A percentile compares a stretch with the other conserved stretches of the same genome.
These are phyloP conservation scores for Boechera retrofracta DNA, from an alignment of 345 rosid genomes.

Conservation along the genomic window DNA sequence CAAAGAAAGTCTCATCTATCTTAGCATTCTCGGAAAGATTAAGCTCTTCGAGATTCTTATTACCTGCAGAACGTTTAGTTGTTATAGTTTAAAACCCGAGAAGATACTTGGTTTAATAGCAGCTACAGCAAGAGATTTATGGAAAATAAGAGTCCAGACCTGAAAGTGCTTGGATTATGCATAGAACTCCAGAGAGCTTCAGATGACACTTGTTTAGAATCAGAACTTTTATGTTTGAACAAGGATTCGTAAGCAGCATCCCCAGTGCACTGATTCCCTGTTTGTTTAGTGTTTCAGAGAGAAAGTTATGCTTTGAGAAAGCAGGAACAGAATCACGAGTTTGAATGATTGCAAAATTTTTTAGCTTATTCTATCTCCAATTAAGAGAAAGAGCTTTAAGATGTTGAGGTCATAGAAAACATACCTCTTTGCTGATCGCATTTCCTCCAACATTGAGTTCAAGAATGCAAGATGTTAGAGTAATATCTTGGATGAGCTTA, in stretches of 20 bases:
- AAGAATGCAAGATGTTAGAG: slow-evolving; percentile 54
- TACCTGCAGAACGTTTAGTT: slow-evolving; percentile 52
- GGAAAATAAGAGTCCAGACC: slow-evolving; percentile 50
- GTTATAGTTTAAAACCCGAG: neutral
- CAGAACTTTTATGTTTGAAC: slow-evolving; percentile 66
- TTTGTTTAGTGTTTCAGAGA: neutral
- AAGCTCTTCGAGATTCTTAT: slow-evolving; percentile 74
- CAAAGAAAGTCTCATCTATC: slow-evolving; percentile 41
- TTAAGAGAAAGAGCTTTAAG: neutral
- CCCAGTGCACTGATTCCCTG: slow-evolving; percentile 73
- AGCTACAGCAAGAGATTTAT: slow-evolving; percentile 14
- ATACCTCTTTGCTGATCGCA: slow-evolving; percentile 70
- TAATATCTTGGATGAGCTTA: slow-evolving; percentile 46
- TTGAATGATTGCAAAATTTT: slow-evolving; percentile 22
- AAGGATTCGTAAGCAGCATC: slow-evolving; percentile 64
- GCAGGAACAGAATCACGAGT: neutral
- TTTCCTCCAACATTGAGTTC: slow-evolving; percentile 86
- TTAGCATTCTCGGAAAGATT: slow-evolving; percentile 64
- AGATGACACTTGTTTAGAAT: slow-evolving; percentile 74
- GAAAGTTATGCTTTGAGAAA: no score
- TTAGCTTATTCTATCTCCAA: slow-evolving; percentile 1
- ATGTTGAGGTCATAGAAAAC: slow-evolving; percentile 35
- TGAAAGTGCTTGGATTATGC: slow-evolving; percentile 71
- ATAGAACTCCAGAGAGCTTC: slow-evolving; percentile 67
- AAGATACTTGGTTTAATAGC: neutral